These are phyloP conservation scores for Eutrema heterophyllum DNA, from an alignment of 345 rosid species.

Conservation along the genomic window DNA sequence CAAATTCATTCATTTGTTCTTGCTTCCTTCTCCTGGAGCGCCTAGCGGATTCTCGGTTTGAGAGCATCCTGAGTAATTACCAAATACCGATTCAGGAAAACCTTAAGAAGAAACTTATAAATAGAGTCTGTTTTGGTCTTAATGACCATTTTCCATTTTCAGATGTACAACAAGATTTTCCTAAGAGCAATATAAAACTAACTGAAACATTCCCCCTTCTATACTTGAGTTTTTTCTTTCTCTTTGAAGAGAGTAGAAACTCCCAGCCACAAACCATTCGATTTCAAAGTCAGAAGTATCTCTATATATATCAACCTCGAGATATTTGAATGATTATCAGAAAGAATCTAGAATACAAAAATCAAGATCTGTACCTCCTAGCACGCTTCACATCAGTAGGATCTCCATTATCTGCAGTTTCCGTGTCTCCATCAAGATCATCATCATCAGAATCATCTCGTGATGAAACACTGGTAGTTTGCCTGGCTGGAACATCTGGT, in stretches of 20 bases:
- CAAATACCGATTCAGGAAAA: neutral
- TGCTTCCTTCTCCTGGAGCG: conserved; percentile 95
- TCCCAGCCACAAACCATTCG: neutral
- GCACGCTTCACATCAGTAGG: conserved; percentile 64
- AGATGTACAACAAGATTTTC: neutral
- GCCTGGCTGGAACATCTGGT: conserved; percentile 48
- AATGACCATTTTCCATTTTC: neutral
- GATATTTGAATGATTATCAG: neutral
- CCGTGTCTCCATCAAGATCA: conserved; percentile 82
- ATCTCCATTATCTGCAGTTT: conserved; percentile 51
- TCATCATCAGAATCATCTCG: conserved; percentile 92
- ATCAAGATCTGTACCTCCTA: conserved; percentile 47
- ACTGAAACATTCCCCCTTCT: neutral
- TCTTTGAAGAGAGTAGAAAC: neutral
- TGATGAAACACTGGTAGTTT: conserved; percentile 80
- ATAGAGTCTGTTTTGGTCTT: neutral
- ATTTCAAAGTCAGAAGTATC: neutral
- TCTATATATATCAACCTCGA: neutral
- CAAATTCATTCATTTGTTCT: conserved; percentile 83
- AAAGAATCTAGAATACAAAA: neutral
- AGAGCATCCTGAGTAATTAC: conserved; percentile 64
- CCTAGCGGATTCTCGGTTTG: conserved; percentile 98
- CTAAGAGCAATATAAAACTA: neutral
- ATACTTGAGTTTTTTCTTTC: neutral
- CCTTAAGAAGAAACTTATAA: neutral